Percentiles rank a stretch among this genome's conserved stretches.
These are phyloP conservation scores for Atalantia buxifolia DNA, from an alignment of 345 rosid genomes.

Conservation along the genomic window DNA sequence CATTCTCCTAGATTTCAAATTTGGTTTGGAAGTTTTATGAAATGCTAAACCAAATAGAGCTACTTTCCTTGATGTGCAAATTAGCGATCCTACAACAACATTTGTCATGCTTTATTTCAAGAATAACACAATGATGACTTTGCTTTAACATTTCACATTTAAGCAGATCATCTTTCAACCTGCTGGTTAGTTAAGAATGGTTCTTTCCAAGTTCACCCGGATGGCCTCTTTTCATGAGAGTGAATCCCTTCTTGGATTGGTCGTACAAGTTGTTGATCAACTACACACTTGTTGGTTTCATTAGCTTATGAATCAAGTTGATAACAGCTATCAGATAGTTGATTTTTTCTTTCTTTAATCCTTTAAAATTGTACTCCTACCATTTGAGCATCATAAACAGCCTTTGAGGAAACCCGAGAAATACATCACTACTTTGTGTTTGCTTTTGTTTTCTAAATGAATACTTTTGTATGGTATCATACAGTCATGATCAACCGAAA, in stretches of 20 bases:
- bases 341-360: not conserved
- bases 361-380: not conserved
- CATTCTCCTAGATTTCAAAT: conserved; percentile 81
- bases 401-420: not conserved
- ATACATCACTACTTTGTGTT: not conserved
- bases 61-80: conserved; percentile 91
- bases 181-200: conserved; percentile 92
- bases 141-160: not conserved
- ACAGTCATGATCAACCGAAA: not conserved
- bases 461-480: not conserved
- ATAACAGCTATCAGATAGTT: not conserved
- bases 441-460: not conserved
- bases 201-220: conserved; percentile 98
- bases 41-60: conserved; percentile 79
- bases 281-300: not conserved
- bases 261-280: conserved; percentile 68
- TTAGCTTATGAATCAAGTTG: conserved; percentile 3
- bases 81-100: conserved; percentile 99
- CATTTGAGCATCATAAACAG: not conserved
- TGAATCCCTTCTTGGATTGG: conserved; percentile 99
- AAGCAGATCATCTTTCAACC: not conserved
- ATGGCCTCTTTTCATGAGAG: conserved; percentile 98
- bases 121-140: not conserved
- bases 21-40: conserved; percentile 83
- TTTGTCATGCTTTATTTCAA: conserved; percentile 13